Evolutionary conservation across 306 rosid genomes (phyloP).

Genomic region (Acacia melanoxylon): DNA sequence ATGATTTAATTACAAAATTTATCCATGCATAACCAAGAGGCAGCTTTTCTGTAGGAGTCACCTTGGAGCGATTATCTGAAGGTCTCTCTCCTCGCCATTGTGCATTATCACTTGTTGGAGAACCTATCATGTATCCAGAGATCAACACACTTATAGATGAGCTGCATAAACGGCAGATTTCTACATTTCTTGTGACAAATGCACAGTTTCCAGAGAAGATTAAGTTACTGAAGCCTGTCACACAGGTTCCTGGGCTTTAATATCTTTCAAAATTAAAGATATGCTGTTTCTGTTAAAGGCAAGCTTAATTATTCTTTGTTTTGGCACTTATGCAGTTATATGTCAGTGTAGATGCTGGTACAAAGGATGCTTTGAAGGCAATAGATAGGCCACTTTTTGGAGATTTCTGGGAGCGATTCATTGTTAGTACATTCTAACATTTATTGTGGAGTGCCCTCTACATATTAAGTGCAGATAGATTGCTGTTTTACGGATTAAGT

Average conservation of each 20-base stretch:
- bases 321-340: conserved; percentile 68
- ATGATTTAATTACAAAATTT: conserved; percentile 18
- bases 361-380: conserved; percentile 92
- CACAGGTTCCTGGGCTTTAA: conserved; percentile 63
- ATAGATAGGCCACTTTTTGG: conserved; percentile 98
- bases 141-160: conserved; percentile 87
- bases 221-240: conserved; percentile 64
- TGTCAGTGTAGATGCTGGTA: conserved; percentile 97
- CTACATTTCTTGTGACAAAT: conserved; percentile 94
- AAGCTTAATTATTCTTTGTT: conserved; percentile 25
- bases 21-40: conserved; percentile 18
- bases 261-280: conserved; percentile 11
- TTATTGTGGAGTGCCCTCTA: conserved; percentile 32
- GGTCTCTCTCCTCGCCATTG: conserved; percentile 94
- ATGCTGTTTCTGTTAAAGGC: conserved; percentile 13
- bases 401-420: conserved; percentile 96
- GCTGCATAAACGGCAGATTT: conserved; percentile 77
- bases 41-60: conserved; percentile 64
- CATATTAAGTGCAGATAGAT: conserved; percentile 9
- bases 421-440: conserved; percentile 54
- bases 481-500: background rate
- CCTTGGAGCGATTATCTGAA: conserved; percentile 81
- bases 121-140: conserved; percentile 98
- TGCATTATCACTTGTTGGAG: conserved; percentile 98
- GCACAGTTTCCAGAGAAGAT: conserved; percentile 98